Evolutionary conservation across 108 stramenopile genomes (phyloP).

Genomic region (Fistulifera solaris): DNA sequence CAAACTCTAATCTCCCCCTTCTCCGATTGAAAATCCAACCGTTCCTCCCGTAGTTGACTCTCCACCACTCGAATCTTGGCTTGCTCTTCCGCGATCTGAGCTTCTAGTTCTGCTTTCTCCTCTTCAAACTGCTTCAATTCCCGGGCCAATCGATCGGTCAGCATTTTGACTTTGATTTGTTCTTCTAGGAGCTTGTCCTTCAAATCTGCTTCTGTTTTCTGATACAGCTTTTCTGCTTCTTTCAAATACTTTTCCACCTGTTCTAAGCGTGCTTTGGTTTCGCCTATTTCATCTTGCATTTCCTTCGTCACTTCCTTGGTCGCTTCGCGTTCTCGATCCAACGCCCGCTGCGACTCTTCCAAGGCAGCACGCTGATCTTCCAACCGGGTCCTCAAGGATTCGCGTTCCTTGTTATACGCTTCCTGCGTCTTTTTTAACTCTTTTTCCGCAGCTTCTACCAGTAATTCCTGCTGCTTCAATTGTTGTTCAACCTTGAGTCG

Average conservation of each 20-base stretch:
- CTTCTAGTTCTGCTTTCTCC: slow-evolving; percentile 17
- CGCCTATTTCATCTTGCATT: slow-evolving; percentile 6
- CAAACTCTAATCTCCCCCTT: slow-evolving; percentile 19
- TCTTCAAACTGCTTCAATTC: slow-evolving; percentile 11
- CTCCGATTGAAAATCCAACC: slow-evolving; percentile 14
- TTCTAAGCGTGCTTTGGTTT: slow-evolving; percentile 9
- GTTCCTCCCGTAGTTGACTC: slow-evolving; percentile 19
- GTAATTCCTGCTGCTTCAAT: slow-evolving; percentile 4
- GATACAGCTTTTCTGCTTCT: slow-evolving; percentile 4
- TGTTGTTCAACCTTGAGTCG: slow-evolving; percentile 5
- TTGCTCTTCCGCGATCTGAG: slow-evolving; percentile 18
- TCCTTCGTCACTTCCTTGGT: slow-evolving; percentile 13
- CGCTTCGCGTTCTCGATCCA: slow-evolving; percentile 6
- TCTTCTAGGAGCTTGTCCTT: slow-evolving; percentile 7
- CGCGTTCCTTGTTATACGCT: slow-evolving; percentile 3
- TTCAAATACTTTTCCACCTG: slow-evolving; percentile 12
- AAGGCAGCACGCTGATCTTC: slow-evolving; percentile 2
- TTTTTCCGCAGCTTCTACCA: slow-evolving; percentile 1
- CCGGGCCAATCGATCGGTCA: slow-evolving; percentile 3
- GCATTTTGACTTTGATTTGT: slow-evolving; percentile 7
- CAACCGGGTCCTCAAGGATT: not conserved
- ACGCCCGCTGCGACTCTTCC: not conserved
- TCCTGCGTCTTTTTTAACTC: slow-evolving; percentile 2
- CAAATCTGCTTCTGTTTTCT: slow-evolving; percentile 5
- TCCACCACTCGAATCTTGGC: slow-evolving; percentile 11